Conservation (phyloP, 2,329 filamentous ascomycete species). For the Trichoderma aggressivum region DNA sequence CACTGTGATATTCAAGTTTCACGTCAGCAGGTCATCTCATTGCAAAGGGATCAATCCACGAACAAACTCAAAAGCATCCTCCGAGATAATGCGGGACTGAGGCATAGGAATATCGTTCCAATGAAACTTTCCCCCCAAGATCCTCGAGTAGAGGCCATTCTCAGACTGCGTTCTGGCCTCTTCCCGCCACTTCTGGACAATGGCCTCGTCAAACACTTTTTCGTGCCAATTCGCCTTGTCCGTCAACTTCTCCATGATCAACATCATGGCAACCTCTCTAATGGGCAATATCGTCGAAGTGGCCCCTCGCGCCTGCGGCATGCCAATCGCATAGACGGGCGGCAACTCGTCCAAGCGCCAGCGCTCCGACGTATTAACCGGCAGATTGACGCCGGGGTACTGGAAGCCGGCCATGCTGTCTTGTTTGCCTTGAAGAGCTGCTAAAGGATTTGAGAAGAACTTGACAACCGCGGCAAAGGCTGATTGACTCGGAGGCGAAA, state of each 20-base stretch:
- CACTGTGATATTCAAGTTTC: conserved; percentile 9
- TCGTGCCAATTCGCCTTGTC: conserved; percentile 29
- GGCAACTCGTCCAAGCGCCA: too few species aligned
- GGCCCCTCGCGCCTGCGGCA: not conserved
- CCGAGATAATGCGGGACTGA: conserved; percentile 10
- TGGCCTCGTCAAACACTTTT: conserved; percentile 27
- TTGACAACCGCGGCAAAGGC: not conserved
- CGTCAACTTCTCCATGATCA: conserved; percentile 28
- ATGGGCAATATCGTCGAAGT: conserved; percentile 16
- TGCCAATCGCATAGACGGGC: conserved; percentile 12
- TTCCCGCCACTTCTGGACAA: conserved; percentile 27
- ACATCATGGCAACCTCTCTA: conserved; percentile 27
- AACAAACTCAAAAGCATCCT: conserved; percentile 36
- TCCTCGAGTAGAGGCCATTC: conserved; percentile 9
- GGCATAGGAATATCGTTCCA: not conserved
- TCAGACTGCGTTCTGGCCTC: conserved; percentile 20
- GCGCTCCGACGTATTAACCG: not conserved
- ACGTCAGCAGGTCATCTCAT: not conserved
- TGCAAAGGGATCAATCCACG: not conserved
- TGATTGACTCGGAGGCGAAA: not conserved
- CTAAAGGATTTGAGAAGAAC: not conserved
- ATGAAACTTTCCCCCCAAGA: conserved; percentile 16
- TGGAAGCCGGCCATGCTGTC: conserved; percentile 1
- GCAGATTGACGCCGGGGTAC: conserved; percentile 12
- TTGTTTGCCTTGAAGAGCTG: not conserved